Evolutionary conservation across 257 asterid genomes (phyloP), one percentile per base, ranked within the genome.

Genomic region (Rhazya stricta): DNA sequence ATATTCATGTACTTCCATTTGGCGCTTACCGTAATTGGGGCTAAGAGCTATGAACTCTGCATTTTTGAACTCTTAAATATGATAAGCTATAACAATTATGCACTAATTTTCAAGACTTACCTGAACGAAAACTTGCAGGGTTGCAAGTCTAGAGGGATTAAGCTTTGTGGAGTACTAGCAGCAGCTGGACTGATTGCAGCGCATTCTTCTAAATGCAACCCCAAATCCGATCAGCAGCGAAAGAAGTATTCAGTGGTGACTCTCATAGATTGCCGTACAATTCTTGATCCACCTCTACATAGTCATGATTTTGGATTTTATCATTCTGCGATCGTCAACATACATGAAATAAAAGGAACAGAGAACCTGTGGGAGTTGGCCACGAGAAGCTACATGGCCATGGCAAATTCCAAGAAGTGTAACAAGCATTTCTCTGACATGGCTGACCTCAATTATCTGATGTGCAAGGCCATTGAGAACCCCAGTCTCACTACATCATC

Each of bases 381-480:
- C 3, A 85, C 79, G 41, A 86, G 91, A 80, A 77, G 88, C 45
- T 88, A 88, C 81, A 74, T 77, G 1, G 84, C 98, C 61, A 81
- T 88, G 21, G 34, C 43, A 27, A 84, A 78, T n/a, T 88, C 98
- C 12, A 91, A 91, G 89, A 76, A 78, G 80, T 84, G 83, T 74
- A 86, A 87, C 48, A 94, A 94, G 81, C 98, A 94, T 76, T 94
- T 91, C 73, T 73, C 91, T 0, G 97, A 94, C 86, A 91, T 90
- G 92, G 85, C 88, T 0, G 99, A 89, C 74, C 77, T 95, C 68
- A 92, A 95, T 86, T 92, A 87, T 69, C 86, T 94, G 78, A 92
- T 92, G 99, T 80, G 96, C 86, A 95, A 81, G 87, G 98, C 97
- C 61, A 86, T 95, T 58, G 96, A 95, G 4, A 95, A 91, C 83